A percentile compares a stretch with the other conserved stretches of the same genome.
Conservation (phyloP, 306 rosid genomes). For the Sicyos baderoa region DNA sequence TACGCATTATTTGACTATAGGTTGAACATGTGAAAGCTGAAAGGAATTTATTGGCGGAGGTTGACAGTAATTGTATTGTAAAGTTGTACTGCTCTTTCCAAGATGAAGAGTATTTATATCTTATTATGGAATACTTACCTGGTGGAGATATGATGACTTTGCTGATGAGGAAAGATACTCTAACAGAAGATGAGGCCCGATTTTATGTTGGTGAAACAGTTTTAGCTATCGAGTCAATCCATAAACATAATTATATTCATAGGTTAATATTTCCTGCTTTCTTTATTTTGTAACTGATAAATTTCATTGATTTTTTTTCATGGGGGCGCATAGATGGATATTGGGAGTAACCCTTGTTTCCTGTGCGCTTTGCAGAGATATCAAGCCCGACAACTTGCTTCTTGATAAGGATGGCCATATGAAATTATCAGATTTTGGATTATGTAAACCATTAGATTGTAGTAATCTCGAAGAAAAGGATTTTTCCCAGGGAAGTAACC, state of each 20-base stretch:
- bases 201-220: slow-evolving; percentile 97
- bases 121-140: slow-evolving; percentile 97
- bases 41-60: slow-evolving; percentile 97
- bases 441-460: slow-evolving; percentile 94
- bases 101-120: slow-evolving; percentile 88
- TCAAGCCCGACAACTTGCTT: slow-evolving; percentile 97
- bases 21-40: slow-evolving; percentile 99
- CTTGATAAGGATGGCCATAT: slow-evolving; percentile 87
- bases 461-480: slow-evolving; percentile 92
- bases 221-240: slow-evolving; percentile 90
- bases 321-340: not conserved
- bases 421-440: slow-evolving; percentile 94
- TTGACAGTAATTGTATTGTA: slow-evolving; percentile 94
- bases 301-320: not conserved
- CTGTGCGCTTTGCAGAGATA: slow-evolving; percentile 59
- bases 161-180: slow-evolving; percentile 93
- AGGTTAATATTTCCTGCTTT: slow-evolving; percentile 42
- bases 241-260: slow-evolving; percentile 93
- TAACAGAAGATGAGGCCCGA: slow-evolving; percentile 87
- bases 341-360: slow-evolving; percentile 20
- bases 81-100: slow-evolving; percentile 95
- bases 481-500: slow-evolving; percentile 63
- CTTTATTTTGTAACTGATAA: slow-evolving; percentile 8
- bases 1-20: slow-evolving; percentile 26
- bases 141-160: slow-evolving; percentile 99